phyloP scores from a whole-genome alignment of 179 eudicot genomes.

The Carnegiea gigantea region DNA sequence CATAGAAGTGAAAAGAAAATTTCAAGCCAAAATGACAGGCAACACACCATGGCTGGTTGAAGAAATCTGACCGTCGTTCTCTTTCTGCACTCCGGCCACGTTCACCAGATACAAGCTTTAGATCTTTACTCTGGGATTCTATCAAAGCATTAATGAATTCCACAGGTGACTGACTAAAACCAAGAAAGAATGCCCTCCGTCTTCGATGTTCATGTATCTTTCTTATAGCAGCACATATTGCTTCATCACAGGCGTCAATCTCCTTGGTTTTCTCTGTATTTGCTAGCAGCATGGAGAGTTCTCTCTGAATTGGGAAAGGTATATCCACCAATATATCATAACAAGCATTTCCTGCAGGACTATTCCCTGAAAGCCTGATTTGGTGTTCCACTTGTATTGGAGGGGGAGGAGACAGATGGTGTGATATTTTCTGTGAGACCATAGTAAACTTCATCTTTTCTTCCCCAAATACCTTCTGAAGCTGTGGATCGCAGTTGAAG shows the following conservation, averaged over 20 bases:
- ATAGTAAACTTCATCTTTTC: slow-evolving; percentile 75
- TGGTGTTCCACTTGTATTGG: slow-evolving; percentile 82
- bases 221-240: slow-evolving; percentile 70
- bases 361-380: slow-evolving; percentile 71
- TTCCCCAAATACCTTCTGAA: slow-evolving; percentile 78
- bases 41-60: slow-evolving; percentile 84
- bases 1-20: neutral
- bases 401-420: slow-evolving; percentile 62
- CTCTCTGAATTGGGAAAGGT: slow-evolving; percentile 90
- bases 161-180: slow-evolving; percentile 90
- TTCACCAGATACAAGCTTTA: slow-evolving; percentile 78
- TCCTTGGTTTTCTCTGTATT: slow-evolving; percentile 87
- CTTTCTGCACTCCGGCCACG: slow-evolving; percentile 70
- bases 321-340: slow-evolving; percentile 88
- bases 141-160: slow-evolving; percentile 78
- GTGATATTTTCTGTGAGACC: slow-evolving; percentile 69
- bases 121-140: slow-evolving; percentile 85
- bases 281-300: slow-evolving; percentile 67
- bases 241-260: slow-evolving; percentile 80
- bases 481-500: slow-evolving; percentile 76
- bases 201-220: slow-evolving; percentile 85
- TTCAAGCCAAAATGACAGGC: slow-evolving; percentile 6
- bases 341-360: slow-evolving; percentile 71
- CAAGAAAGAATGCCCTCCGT: slow-evolving; percentile 86
- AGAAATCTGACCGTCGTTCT: slow-evolving; percentile 87